A percentile compares a stretch with the other conserved stretches of the same genome.
Evolutionary conservation across 2,329 filamentous ascomycete genomes (phyloP).

Genomic region (Tolypocladium sp.): DNA sequence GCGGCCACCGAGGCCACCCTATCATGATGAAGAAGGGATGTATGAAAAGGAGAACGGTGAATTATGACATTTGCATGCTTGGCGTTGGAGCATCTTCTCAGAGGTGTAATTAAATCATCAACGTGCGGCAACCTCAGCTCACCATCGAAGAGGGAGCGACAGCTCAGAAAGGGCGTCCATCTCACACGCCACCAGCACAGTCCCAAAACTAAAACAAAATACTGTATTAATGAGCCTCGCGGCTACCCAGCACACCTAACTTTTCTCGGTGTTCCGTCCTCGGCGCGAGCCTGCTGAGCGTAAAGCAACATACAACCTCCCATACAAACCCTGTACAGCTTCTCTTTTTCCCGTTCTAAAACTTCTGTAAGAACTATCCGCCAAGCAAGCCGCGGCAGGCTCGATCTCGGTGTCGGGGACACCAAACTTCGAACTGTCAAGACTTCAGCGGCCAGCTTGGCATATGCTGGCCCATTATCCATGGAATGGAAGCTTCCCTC

Average conservation of each 20-base stretch:
- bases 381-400: conserved; percentile 1
- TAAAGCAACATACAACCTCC: conserved; percentile 8
- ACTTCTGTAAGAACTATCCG: neutral
- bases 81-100: neutral
- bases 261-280: conserved; percentile 2
- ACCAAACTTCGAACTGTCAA: neutral
- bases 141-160: neutral
- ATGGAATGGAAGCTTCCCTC: conserved; percentile 2
- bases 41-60: too few species aligned
- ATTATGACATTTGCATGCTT: neutral
- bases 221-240: conserved; percentile 7
- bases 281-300: neutral
- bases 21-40: neutral
- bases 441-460: neutral
- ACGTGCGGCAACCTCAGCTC: neutral
- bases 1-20: neutral
- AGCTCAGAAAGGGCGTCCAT: neutral
- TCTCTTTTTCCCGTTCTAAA: neutral
- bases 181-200: neutral
- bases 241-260: conserved; percentile 6
- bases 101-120: neutral
- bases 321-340: neutral
- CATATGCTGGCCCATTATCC: neutral
- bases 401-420: conserved; percentile 1
- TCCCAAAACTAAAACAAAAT: conserved; percentile 1